Evolutionary conservation across 2,329 filamentous ascomycete genomes (phyloP).

Genomic region (Penicillium hordei): DNA sequence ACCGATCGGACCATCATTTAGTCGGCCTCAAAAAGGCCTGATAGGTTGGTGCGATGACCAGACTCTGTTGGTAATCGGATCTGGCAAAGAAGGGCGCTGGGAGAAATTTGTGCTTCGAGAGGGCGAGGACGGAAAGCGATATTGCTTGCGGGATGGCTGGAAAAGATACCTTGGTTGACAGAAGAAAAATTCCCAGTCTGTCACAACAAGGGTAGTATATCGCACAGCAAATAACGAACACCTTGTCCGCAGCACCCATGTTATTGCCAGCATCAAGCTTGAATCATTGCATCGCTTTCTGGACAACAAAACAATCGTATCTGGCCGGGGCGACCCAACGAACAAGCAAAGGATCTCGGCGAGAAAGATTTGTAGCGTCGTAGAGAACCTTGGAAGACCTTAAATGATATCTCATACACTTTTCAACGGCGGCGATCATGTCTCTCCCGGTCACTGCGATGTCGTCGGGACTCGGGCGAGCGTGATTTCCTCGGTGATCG

Average conservation of each 20-base stretch:
- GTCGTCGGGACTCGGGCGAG: constrained; percentile 29
- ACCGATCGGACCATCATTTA: constrained; percentile 54
- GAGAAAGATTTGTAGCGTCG: not conserved
- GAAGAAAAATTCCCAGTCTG: not conserved
- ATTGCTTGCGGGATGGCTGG: constrained; percentile 74
- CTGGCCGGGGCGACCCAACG: not conserved
- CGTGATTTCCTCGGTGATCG: constrained; percentile 30
- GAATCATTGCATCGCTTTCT: not conserved
- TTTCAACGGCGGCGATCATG: constrained; percentile 34
- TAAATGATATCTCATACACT: not conserved
- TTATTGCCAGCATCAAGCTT: not conserved
- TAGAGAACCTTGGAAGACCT: not conserved
- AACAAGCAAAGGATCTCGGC: not conserved
- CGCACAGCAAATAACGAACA: not conserved
- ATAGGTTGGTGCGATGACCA: constrained; percentile 80
- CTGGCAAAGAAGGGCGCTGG: constrained; percentile 79
- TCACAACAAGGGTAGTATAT: not conserved
- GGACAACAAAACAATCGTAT: not conserved
- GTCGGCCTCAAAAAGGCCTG: constrained; percentile 72
- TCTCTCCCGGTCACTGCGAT: constrained; percentile 31
- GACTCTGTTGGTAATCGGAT: constrained; percentile 73
- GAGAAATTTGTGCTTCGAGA: constrained; percentile 78
- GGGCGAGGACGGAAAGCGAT: constrained; percentile 65
- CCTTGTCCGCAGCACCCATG: not conserved
- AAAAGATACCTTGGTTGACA: constrained; percentile 65